Percentiles rank a stretch among this genome's conserved stretches.
These are phyloP conservation scores for Penicillium decumbens DNA, from an alignment of 2,329 filamentous ascomycete genomes.

Conservation along the genomic window DNA sequence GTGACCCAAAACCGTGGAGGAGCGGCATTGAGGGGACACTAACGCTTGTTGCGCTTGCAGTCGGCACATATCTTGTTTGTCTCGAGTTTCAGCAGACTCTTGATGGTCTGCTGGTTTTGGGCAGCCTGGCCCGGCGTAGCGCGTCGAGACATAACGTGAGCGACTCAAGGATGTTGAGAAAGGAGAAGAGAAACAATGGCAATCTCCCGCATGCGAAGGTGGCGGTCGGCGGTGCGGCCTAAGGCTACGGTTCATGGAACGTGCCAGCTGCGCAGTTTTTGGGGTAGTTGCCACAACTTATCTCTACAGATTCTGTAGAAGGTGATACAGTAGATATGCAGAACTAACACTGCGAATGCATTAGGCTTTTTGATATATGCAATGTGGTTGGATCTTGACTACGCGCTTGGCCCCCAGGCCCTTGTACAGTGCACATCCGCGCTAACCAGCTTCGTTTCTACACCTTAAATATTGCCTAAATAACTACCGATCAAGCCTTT, in stretches of 20 bases:
- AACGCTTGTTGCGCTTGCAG: slow-evolving; percentile 98
- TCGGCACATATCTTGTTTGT: slow-evolving; percentile 95
- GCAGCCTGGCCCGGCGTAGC: slow-evolving; percentile 80
- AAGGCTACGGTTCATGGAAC: slow-evolving; percentile 24
- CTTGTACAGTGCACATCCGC: not conserved
- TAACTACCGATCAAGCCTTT: slow-evolving; percentile 23
- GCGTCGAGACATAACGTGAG: slow-evolving; percentile 37
- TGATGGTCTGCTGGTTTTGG: slow-evolving; percentile 90
- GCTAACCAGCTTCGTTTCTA: not conserved
- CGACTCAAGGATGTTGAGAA: slow-evolving; percentile 11
- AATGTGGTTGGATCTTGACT: not conserved
- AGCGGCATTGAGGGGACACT: slow-evolving; percentile 32
- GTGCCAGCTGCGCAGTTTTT: slow-evolving; percentile 24
- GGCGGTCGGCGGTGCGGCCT: slow-evolving; percentile 30
- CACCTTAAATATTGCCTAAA: slow-evolving; percentile 6
- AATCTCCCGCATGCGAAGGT: slow-evolving; percentile 24
- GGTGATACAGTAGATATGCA: not conserved
- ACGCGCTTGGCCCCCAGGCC: not conserved
- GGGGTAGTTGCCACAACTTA: not conserved
- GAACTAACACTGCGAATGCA: not conserved
- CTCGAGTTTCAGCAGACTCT: slow-evolving; percentile 90
- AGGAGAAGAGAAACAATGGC: slow-evolving; percentile 18
- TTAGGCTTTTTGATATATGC: not conserved
- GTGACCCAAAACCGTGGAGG: not conserved
- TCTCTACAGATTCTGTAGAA: not conserved